phyloP scores from a whole-genome alignment of 2,329 filamentous ascomycete species.

The Colletotrichum sp. region DNA sequence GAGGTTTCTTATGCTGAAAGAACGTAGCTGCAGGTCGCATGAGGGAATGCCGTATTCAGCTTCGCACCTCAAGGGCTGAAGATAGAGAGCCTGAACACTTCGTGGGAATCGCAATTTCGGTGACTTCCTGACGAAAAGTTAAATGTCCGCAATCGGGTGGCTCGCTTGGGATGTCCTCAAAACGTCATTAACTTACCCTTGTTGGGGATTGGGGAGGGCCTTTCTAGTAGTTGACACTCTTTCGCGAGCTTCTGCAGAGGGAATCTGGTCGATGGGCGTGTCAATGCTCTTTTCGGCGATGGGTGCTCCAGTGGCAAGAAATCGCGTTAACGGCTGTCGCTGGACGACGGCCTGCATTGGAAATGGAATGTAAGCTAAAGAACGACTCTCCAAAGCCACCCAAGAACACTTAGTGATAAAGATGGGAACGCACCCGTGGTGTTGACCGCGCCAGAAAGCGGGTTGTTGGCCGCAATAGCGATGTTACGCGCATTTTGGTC shows the following conservation, averaged over 20 bases:
- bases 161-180: background rate
- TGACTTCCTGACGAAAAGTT: background rate
- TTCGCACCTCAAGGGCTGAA: constrained; percentile 80
- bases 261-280: background rate
- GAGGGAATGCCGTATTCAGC: constrained; percentile 79
- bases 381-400: background rate
- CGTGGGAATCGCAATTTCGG: constrained; percentile 66
- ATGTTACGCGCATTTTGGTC: constrained; percentile 11
- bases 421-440: background rate
- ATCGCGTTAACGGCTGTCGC: background rate
- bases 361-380: background rate
- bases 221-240: background rate
- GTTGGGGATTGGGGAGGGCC: background rate
- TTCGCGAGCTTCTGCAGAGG: background rate
- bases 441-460: background rate
- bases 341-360: background rate
- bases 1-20: constrained; percentile 87
- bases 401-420: background rate
- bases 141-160: background rate
- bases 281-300: background rate
- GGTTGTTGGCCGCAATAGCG: background rate
- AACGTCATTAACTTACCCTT: background rate
- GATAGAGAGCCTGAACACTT: constrained; percentile 83
- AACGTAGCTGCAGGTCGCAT: constrained; percentile 91
- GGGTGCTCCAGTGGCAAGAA: background rate